Evolutionary conservation across 352 stramenopile species (phyloP), one percentile per base, ranked within the genome.

Genomic region (Phytopythium litorale): DNA sequence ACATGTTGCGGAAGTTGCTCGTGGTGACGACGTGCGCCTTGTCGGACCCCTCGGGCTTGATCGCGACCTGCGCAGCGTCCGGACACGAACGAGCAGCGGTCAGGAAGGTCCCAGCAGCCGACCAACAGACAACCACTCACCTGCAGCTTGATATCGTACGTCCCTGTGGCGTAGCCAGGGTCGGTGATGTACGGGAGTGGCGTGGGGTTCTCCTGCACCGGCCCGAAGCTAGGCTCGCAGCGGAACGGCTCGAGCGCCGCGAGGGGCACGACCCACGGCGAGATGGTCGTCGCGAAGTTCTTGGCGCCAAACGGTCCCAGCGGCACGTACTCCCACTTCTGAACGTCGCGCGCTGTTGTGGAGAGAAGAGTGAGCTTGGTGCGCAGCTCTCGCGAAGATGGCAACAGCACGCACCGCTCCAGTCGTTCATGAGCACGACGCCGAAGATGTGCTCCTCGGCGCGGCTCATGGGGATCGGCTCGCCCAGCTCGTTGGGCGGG

Each of bases 281-380:
- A 98, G 67, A 99, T 98, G 6, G 95, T 98, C 7, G 96, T 98
- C 4, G 84, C 92, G 74, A 98, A 98, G 72, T 99, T 99, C 77
- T 99, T 99, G 64, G 92, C 84, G 46, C 89, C 95, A 70, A 99
- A 99, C 7, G 97, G 96, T 30, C 97, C 97, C 11, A 99, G 81
- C 28, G 97, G 97, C 42, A 99, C 93, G 73, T 99, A 99, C 78
- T 99, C 96, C 92, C 92, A 99, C 74, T 97, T 98, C 78, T 98
- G 90, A 68, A 98, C 90, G 56, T 97, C 84, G 35, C 87, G 85
- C 53, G 84, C 84, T 91, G 57, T 51, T 25, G n/a, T 23, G 13
- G 54, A 51, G 21, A 19, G 7, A 16, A 19, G 38, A 45, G 5
- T 40, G 35, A 30, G 28, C 28, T 4, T 4, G 28, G 28, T 30